phyloP scores from a whole-genome alignment of 192 early-diverging fungal genomes.

The Backusella parvicylindrica region DNA sequence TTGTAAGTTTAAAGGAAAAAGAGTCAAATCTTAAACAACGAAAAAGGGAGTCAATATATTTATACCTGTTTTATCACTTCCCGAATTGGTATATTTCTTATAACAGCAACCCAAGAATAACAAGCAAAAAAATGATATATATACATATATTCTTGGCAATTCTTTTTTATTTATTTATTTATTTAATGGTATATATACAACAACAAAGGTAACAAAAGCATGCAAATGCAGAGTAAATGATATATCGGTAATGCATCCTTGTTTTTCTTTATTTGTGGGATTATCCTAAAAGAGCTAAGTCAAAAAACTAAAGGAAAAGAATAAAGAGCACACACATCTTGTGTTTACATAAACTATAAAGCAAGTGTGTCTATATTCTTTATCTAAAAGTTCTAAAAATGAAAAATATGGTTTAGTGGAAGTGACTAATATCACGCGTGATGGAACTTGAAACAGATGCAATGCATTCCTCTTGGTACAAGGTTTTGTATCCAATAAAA shows the following conservation, averaged over 20 bases:
- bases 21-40: not conserved
- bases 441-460: slow-evolving; percentile 2
- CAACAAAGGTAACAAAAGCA: not conserved
- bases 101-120: not conserved
- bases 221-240: not conserved
- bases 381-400: not conserved
- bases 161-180: too few relatives aligned
- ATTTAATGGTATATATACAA: too few relatives aligned
- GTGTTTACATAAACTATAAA: not conserved
- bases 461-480: not conserved
- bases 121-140: not conserved
- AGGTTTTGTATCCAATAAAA: not conserved
- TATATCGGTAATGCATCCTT: not conserved
- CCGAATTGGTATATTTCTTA: not conserved
- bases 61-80: not conserved
- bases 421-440: not conserved
- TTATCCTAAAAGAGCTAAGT: not conserved
- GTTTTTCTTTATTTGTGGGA: not conserved
- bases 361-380: not conserved
- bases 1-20: not conserved
- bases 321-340: too few relatives aligned
- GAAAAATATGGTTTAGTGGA: not conserved
- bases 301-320: not conserved
- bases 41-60: not conserved
- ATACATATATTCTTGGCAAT: not conserved